Base-by-base conservation (phyloP, 345 rosid genomes). In the Brassica incana region DNA sequence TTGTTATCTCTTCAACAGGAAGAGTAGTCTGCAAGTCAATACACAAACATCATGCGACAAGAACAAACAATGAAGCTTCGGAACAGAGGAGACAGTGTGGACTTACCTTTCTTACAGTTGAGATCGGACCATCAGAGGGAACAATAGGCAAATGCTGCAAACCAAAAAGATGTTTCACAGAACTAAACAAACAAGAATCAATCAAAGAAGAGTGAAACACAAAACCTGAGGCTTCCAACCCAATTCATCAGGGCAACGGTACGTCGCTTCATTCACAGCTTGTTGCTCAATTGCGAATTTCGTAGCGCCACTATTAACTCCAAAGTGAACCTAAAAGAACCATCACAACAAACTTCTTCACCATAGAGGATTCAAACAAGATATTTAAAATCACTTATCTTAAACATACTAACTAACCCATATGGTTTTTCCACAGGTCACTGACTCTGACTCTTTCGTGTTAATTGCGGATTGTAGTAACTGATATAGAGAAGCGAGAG, bases 201-300 rank as follows among this genome's bases (percentile, higher is more conserved):
- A 45, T 1, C 52, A 45, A 11, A 45, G 5, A 16, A 50, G 56
- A 50, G 56, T 50, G 18, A 50, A 14, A n/a, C 18, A 50, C 56
- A 50, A 50, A 50, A 50, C 56, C 56, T 50, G 56, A 50, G 56
- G 56, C 5, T 50, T 50, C 56, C 56, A 50, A 73, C 97, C 98
- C 96, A 90, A 83, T 87, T 95, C 97, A 87, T 95, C 99, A 0
- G 99, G 97, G 70, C 97, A 95, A 72, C 93, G 94, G 59, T 91
- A 95, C 45, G 99, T 93, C 33, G 98, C 99, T 88, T 95, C 99
- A 82, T 95, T 95, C 32, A 91, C 92, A 50, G 97, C 99, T 86
- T 95, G 98, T 68, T 86, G 84, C 85, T 95, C 99, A 58, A 95
- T 83, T 16, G 96, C 98, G 12, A 95, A 95, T 79, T 87, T 89